Conservation (phyloP, 495 filamentous ascomycete genomes). For the Daldinia childiae region DNA sequence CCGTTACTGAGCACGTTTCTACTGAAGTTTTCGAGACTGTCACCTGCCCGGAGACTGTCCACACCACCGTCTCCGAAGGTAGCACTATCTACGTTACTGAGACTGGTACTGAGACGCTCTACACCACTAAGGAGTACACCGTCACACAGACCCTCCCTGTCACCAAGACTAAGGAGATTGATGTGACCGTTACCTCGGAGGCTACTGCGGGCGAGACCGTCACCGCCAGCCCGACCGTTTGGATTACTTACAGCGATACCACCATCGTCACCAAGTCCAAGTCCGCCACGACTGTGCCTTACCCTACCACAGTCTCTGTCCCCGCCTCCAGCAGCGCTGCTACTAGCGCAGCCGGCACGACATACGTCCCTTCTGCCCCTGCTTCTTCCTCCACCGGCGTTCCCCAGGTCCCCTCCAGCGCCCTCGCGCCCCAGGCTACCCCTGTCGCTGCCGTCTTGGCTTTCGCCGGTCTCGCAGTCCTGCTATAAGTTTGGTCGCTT, state of each 20-base stretch:
- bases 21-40: constrained; percentile 54
- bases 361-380: constrained; percentile 22
- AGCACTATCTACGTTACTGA: constrained; percentile 52
- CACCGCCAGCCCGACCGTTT: constrained; percentile 43
- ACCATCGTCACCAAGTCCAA: constrained; percentile 38
- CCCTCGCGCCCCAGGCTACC: constrained; percentile 38
- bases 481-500: constrained; percentile 46
- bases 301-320: constrained; percentile 45
- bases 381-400: constrained; percentile 10
- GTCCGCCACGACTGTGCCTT: constrained; percentile 34
- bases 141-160: constrained; percentile 48
- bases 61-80: constrained; percentile 55
- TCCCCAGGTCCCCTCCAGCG: constrained; percentile 44
- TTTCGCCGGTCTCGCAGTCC: constrained; percentile 48
- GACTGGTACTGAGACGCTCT: constrained; percentile 55
- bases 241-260: constrained; percentile 45
- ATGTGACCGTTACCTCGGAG: constrained; percentile 48
- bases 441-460: constrained; percentile 51
- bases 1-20: constrained; percentile 51
- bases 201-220: constrained; percentile 45
- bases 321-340: constrained; percentile 12
- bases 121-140: constrained; percentile 47
- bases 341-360: constrained; percentile 27
- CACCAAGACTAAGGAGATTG: constrained; percentile 50
- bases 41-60: constrained; percentile 53